A percentile compares a stretch with the other conserved stretches of the same genome.
Conservation (phyloP, 495 filamentous ascomycete species). For the Trichoderma erinaceum region DNA sequence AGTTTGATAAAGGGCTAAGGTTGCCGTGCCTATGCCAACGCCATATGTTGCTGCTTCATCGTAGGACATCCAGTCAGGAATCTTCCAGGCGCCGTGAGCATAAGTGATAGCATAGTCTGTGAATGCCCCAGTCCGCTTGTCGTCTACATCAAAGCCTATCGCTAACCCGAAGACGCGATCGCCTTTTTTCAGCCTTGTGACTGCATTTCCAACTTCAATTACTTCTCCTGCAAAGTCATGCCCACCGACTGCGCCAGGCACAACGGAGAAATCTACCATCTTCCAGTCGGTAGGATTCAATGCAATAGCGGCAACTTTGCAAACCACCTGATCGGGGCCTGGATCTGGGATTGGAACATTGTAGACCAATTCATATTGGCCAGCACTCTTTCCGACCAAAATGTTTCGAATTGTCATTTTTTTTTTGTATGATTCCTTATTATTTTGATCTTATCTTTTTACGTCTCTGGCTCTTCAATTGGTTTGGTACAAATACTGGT, state of each 20-base stretch:
- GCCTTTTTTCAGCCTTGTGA: slow-evolving; percentile 30
- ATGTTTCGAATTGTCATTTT: too few species aligned
- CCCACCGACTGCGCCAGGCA: slow-evolving; percentile 19
- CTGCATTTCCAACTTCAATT: slow-evolving; percentile 29
- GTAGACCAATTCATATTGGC: too few species aligned
- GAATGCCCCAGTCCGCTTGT: slow-evolving; percentile 29
- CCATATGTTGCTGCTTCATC: not conserved
- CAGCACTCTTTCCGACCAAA: too few species aligned
- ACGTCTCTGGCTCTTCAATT: too few species aligned
- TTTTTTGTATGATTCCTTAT: too few species aligned
- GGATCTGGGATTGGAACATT: too few species aligned
- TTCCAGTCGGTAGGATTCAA: slow-evolving; percentile 58
- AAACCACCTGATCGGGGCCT: too few species aligned
- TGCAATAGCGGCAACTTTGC: slow-evolving; percentile 42
- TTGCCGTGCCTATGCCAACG: not conserved
- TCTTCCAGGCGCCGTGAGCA: slow-evolving; percentile 23
- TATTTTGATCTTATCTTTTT: too few species aligned
- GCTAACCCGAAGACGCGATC: slow-evolving; percentile 37
- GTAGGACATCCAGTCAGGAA: slow-evolving; percentile 30
- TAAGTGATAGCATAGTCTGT: slow-evolving; percentile 32
- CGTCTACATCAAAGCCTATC: slow-evolving; percentile 18
- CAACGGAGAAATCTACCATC: slow-evolving; percentile 25
- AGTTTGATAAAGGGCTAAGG: not conserved
- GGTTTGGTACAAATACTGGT: too few species aligned
- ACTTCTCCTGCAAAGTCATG: slow-evolving; percentile 36